Evolutionary conservation across 1,139 yeast species (phyloP).

Genomic region (Pichia sp.): DNA sequence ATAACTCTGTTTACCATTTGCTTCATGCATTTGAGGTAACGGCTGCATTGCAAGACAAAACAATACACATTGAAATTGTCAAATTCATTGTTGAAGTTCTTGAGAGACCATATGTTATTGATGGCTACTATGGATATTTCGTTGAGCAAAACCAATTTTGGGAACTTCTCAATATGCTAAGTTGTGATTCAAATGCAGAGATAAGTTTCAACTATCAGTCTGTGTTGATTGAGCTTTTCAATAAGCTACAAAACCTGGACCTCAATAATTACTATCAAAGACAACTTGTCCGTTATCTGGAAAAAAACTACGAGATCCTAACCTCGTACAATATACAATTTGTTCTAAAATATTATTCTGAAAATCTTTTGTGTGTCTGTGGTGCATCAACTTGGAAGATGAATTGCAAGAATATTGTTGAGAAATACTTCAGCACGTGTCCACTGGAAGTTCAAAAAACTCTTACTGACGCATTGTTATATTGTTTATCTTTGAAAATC

Average conservation of each 20-base stretch:
- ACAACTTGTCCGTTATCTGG: conserved; percentile 12
- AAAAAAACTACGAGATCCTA: conserved; percentile 13
- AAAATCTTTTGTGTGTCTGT: conserved; percentile 48
- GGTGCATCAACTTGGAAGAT: conserved; percentile 47
- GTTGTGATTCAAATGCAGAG: conserved; percentile 2
- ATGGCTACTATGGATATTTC: conserved; percentile 9
- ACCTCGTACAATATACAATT: conserved; percentile 15
- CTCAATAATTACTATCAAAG: conserved; percentile 4
- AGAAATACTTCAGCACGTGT: conserved; percentile 39
- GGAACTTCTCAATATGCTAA: conserved; percentile 11
- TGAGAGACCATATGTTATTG: conserved; percentile 12
- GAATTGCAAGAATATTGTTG: conserved; percentile 39
- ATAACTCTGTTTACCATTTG: conserved; percentile 13
- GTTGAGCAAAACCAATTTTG: conserved; percentile 16
- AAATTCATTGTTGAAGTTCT: conserved; percentile 13
- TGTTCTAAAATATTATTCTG: conserved; percentile 32
- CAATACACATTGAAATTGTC: conserved; percentile 13
- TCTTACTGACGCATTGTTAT: conserved; percentile 36
- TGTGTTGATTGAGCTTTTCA: conserved; percentile 11
- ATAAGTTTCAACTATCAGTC: conserved; percentile 3
- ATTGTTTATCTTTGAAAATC: conserved; percentile 26
- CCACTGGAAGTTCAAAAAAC: conserved; percentile 38
- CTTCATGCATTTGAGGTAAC: conserved; percentile 13
- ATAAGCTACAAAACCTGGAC: conserved; percentile 14
- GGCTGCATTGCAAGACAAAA: conserved; percentile 7